phyloP scores from a whole-genome alignment of 2,329 filamentous ascomycete species.

The Arthrobotrys conoides region DNA sequence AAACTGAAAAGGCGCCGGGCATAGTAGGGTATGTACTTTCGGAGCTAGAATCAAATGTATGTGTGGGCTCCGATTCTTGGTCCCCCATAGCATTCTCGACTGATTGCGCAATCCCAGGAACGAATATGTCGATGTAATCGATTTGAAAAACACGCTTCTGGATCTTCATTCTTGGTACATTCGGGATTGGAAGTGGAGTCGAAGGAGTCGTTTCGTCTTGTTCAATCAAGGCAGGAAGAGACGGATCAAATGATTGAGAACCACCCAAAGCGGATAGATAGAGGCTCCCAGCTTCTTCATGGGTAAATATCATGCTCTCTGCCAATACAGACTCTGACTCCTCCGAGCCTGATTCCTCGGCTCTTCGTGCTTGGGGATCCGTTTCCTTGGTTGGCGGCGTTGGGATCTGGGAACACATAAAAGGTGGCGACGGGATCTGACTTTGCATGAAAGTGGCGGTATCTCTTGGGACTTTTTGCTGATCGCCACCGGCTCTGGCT shows the following conservation, averaged over 20 bases:
- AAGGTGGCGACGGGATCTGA: constrained; percentile 34
- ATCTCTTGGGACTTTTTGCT: constrained; percentile 63
- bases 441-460: constrained; percentile 13
- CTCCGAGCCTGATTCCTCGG: constrained; percentile 65
- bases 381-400: neutral
- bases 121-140: constrained; percentile 66
- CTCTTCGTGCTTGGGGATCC: constrained; percentile 61
- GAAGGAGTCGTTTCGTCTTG: constrained; percentile 22
- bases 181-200: neutral
- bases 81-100: neutral
- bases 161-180: constrained; percentile 62
- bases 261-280: constrained; percentile 69
- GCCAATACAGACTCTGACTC: constrained; percentile 71
- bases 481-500: constrained; percentile 59
- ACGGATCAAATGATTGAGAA: constrained; percentile 51
- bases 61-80: constrained; percentile 1
- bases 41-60: constrained; percentile 66
- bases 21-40: constrained; percentile 72
- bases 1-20: constrained; percentile 75
- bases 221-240: constrained; percentile 18
- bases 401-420: constrained; percentile 61
- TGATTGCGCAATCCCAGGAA: constrained; percentile 62
- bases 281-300: constrained; percentile 87
- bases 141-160: constrained; percentile 66
- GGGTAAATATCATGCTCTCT: constrained; percentile 79